Percentiles rank a stretch among this genome's conserved stretches.
Evolutionary conservation across 352 stramenopile genomes (phyloP).

Genomic region (Poterioochromonas sp.): DNA sequence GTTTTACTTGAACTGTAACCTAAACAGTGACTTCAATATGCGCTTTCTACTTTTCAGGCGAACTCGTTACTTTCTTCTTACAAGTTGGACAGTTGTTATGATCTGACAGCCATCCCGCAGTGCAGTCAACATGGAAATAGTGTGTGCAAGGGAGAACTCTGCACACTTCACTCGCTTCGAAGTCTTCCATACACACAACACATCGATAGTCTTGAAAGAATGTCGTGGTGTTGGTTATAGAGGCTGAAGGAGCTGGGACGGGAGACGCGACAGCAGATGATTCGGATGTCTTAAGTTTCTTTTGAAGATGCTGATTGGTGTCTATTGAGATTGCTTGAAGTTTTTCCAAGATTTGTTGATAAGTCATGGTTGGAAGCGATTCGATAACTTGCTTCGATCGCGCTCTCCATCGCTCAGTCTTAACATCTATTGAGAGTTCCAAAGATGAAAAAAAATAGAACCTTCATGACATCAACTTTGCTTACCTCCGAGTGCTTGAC

Average conservation of each 20-base stretch:
- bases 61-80: neutral
- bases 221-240: neutral
- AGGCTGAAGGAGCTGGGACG: neutral
- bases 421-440: neutral
- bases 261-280: neutral
- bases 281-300: neutral
- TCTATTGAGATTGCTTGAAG: neutral
- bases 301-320: neutral
- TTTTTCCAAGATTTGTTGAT: neutral
- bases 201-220: neutral
- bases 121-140: neutral
- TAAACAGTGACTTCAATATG: no score
- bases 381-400: neutral
- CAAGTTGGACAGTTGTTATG: neutral
- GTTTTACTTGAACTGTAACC: no score
- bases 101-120: neutral
- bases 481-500: slow-evolving; percentile 1
- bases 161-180: neutral
- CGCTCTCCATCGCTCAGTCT: slow-evolving; percentile 2
- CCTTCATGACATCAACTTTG: neutral
- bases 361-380: neutral
- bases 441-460: neutral
- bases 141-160: neutral
- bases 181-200: neutral
- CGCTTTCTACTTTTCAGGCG: no score